phyloP scores from a whole-genome alignment of 305 asterid species.

The Plantago lanceolata region DNA sequence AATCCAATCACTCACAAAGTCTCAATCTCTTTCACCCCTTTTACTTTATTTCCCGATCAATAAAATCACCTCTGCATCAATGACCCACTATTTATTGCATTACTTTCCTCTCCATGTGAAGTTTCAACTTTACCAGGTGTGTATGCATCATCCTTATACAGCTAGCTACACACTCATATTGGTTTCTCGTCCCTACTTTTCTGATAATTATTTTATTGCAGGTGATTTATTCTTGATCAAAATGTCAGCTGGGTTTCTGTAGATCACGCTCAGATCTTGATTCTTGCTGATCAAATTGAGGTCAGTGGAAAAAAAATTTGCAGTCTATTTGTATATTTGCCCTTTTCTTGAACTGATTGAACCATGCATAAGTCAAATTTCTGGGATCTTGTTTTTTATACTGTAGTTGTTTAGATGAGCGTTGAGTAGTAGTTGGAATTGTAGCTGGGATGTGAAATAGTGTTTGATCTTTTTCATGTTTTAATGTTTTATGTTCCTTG shows the following conservation, averaged over 20 bases:
- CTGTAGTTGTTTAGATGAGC: too few species aligned
- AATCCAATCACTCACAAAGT: constrained; percentile 36
- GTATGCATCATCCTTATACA: constrained; percentile 5
- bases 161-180: constrained; percentile 14
- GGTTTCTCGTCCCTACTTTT: constrained; percentile 21
- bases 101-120: constrained; percentile 20
- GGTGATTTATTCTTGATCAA: constrained; percentile 22
- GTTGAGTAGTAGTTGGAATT: constrained; percentile 14
- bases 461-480: too few species aligned
- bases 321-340: constrained; percentile 13
- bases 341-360: not conserved
- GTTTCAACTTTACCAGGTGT: constrained; percentile 21
- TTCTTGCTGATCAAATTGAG: constrained; percentile 33
- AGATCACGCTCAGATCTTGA: constrained; percentile 47
- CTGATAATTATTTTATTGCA: constrained; percentile 10
- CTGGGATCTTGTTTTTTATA: constrained; percentile 15
- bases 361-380: constrained; percentile 10
- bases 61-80: constrained; percentile 35
- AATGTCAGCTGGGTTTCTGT: constrained; percentile 32
- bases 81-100: constrained; percentile 25
- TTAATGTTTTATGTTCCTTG: constrained; percentile 15
- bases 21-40: constrained; percentile 32
- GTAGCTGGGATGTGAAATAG: constrained; percentile 19
- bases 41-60: constrained; percentile 19
- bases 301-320: constrained; percentile 32